Percentiles rank a stretch among this genome's conserved stretches.
Conservation (phyloP, 179 eudicot species). For the Camellia oleifera region DNA sequence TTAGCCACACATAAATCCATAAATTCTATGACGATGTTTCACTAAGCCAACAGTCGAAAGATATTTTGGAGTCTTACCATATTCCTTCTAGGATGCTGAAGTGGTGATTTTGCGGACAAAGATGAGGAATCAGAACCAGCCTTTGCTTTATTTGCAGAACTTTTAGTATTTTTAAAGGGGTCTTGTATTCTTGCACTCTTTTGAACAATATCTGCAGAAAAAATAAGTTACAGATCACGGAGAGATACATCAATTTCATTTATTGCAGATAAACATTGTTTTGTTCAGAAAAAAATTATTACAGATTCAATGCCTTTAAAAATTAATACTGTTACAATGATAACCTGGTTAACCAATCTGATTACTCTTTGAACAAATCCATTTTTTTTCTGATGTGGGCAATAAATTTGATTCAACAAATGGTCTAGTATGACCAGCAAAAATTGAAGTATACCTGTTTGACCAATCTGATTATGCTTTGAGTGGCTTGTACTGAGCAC, state of each 20-base stretch:
- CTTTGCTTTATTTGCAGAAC: slow-evolving; percentile 33
- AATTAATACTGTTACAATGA: too few species aligned
- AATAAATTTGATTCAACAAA: not conserved
- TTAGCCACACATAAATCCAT: not conserved
- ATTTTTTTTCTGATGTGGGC: slow-evolving; percentile 3
- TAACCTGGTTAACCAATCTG: not conserved
- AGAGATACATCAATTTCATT: not conserved
- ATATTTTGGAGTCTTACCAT: slow-evolving; percentile 34
- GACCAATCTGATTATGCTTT: slow-evolving; percentile 41
- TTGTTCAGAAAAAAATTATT: too few species aligned
- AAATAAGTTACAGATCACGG: not conserved
- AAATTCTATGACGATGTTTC: not conserved
- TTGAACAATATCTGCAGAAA: slow-evolving; percentile 36
- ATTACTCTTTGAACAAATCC: not conserved
- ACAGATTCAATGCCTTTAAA: too few species aligned
- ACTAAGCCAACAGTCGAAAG: not conserved
- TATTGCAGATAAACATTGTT: too few species aligned
- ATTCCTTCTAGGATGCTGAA: slow-evolving; percentile 33
- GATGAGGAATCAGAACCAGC: slow-evolving; percentile 24
- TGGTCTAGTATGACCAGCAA: not conserved
- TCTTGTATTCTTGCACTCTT: slow-evolving; percentile 32
- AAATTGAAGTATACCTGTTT: slow-evolving; percentile 44
- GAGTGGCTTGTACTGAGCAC: slow-evolving; percentile 29
- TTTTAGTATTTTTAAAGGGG: slow-evolving; percentile 27
- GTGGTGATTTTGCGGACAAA: slow-evolving; percentile 33